Percentiles rank a stretch among this genome's conserved stretches.
Conservation (phyloP, 345 rosid genomes). For the Geranium brycei region DNA sequence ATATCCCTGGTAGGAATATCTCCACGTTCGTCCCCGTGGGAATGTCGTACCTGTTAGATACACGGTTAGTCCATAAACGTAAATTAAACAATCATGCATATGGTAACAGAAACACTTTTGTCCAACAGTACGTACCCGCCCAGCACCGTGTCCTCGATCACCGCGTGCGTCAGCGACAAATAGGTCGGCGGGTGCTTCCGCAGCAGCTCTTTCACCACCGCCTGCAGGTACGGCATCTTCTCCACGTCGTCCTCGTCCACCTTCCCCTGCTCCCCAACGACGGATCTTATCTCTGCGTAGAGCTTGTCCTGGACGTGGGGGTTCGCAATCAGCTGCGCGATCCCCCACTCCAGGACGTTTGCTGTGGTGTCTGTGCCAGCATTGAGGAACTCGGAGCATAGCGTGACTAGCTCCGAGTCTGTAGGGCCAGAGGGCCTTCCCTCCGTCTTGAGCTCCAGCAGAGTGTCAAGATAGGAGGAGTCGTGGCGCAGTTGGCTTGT, state of each 20-base stretch:
- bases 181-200: slow-evolving; percentile 82
- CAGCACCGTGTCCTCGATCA: slow-evolving; percentile 44
- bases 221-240: slow-evolving; percentile 49
- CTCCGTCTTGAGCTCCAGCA: slow-evolving; percentile 46
- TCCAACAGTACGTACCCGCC: slow-evolving; percentile 6
- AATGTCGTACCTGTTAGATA: slow-evolving; percentile 41
- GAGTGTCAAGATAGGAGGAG: slow-evolving; percentile 79
- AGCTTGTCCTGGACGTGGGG: slow-evolving; percentile 50
- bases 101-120: too few species aligned
- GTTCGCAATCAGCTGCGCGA: slow-evolving; percentile 59
- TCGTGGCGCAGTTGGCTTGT: slow-evolving; percentile 31
- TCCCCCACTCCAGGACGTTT: slow-evolving; percentile 84
- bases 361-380: slow-evolving; percentile 87
- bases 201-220: slow-evolving; percentile 57
- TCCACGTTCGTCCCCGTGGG: slow-evolving; percentile 56
- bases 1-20: slow-evolving; percentile 39
- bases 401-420: slow-evolving; percentile 59
- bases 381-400: slow-evolving; percentile 77
- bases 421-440: slow-evolving; percentile 46
- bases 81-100: too few species aligned
- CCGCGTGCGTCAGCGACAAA: slow-evolving; percentile 62
- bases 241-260: slow-evolving; percentile 59
- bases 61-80: too few species aligned
- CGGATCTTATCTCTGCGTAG: slow-evolving; percentile 39
- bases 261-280: slow-evolving; percentile 38